These are phyloP conservation scores for Solanum megistacrolobum DNA, from an alignment of 257 asterid genomes.

Conservation along the genomic window DNA sequence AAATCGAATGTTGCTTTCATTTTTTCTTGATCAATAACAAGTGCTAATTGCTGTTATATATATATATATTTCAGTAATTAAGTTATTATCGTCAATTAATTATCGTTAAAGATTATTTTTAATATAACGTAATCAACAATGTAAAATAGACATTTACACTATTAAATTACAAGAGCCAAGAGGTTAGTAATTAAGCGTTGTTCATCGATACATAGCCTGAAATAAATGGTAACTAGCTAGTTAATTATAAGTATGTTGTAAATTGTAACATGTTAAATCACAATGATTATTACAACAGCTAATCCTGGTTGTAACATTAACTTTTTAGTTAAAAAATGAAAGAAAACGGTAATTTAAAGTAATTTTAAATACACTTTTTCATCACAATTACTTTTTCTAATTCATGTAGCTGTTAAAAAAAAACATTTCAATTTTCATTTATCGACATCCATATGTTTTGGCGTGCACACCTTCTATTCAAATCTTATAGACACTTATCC, in stretches of 20 bases:
- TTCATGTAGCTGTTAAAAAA: not conserved
- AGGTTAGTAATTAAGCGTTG: not conserved
- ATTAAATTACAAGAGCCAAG: not conserved
- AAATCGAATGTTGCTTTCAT: not conserved
- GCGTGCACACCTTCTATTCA: not conserved
- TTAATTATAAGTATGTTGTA: not conserved
- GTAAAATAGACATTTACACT: not conserved
- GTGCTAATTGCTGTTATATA: too few relatives aligned
- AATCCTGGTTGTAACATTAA: not conserved
- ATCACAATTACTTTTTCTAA: not conserved
- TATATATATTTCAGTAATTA: too few relatives aligned
- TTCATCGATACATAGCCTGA: not conserved
- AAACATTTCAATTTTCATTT: not conserved
- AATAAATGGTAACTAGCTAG: not conserved
- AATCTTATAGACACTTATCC: not conserved
- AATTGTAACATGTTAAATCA: not conserved
- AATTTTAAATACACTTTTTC: not conserved
- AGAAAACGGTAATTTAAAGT: not conserved
- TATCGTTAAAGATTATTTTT: too few relatives aligned
- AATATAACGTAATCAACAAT: not conserved
- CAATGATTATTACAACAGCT: not conserved
- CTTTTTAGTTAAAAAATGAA: not conserved
- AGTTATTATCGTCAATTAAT: not conserved
- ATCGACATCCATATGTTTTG: not conserved
- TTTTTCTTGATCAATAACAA: not conserved